These are phyloP conservation scores for Alternaria incomplexa DNA, from an alignment of 2,329 filamentous ascomycete species.

Conservation along the genomic window DNA sequence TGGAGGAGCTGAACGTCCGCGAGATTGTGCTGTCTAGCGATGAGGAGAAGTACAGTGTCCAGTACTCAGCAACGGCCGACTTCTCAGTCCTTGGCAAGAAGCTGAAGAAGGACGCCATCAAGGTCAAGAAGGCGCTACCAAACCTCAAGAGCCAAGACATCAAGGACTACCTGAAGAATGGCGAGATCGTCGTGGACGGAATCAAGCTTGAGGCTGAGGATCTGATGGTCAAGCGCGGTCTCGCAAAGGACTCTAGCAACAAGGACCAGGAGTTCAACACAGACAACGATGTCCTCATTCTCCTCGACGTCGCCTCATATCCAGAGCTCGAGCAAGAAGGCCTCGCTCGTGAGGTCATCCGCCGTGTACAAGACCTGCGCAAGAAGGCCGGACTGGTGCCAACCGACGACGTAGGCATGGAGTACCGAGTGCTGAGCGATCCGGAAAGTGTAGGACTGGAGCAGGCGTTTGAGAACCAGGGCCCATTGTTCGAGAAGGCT, in stretches of 20 bases:
- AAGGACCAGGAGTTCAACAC: constrained; percentile 85
- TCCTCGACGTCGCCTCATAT: constrained; percentile 83
- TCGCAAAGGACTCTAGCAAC: constrained; percentile 74
- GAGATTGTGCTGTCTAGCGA: constrained; percentile 84
- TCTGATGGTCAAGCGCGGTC: constrained; percentile 78
- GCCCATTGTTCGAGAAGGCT: constrained; percentile 74
- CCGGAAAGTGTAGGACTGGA: constrained; percentile 77
- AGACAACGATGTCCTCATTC: constrained; percentile 86
- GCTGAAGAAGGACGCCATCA: constrained; percentile 90
- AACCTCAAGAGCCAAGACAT: constrained; percentile 79
- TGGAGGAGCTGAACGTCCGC: constrained; percentile 88
- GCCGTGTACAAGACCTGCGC: constrained; percentile 87
- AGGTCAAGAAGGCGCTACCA: constrained; percentile 89
- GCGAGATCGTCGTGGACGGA: constrained; percentile 81
- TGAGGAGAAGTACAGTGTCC: constrained; percentile 88
- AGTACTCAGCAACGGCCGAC: constrained; percentile 88
- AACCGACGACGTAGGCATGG: constrained; percentile 95
- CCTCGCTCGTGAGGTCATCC: constrained; percentile 88
- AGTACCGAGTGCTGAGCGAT: constrained; percentile 82
- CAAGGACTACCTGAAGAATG: constrained; percentile 74
- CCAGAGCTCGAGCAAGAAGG: constrained; percentile 88
- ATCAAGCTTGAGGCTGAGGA: constrained; percentile 84
- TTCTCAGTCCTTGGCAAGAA: constrained; percentile 97
- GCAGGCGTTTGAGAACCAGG: constrained; percentile 72
- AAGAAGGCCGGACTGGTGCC: constrained; percentile 92